Evolutionary conservation across 257 asterid genomes (phyloP), one percentile per base, ranked within the genome.

Genomic region (Anisodus tanguticus): DNA sequence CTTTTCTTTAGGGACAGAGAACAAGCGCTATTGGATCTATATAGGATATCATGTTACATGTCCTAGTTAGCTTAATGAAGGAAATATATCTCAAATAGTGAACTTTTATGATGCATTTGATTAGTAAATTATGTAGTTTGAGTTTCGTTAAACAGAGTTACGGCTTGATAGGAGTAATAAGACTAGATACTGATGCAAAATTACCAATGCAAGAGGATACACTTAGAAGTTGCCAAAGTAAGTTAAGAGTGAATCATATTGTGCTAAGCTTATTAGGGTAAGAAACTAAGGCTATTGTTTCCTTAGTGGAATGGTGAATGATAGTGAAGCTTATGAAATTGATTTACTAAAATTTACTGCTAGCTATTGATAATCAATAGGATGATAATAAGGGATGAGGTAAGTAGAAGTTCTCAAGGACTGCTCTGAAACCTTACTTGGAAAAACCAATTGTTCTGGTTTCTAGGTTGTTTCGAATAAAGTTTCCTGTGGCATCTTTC

Each of bases 351-450:
- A 26, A 13, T 22, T 19, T 74, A 51, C 13, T 49, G 81, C 62
- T 6, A 74, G 22, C 31, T 74, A 22, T 31, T 49, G 22, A 11
- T 74, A 22, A 22, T 22, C 59, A 22, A 49, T 74, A 49, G 81
- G 81, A 74, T 49, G 62, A 68, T 37, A 37, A 68, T 49, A 74
- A 53, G 9, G 16, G 31, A 15, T 77, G 82, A 53, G 82, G 26
- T 55, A 31, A 53, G 62, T 74, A 13, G 81, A 49, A 74, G 45
- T 74, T 22, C 31, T 26, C 15, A 8, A 53, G 41, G 64, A 77
- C 82, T 53, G 31, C 16, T 26, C 26, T 26, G 47, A 26, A 51
- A 13, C 16, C 41, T 77, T 31, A 26, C 82, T 53, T 53, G 82
- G 39, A 1, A 54, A 76, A 26, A 53, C 64, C 53, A 76, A 37